Conservation (phyloP, 495 filamentous ascomycete genomes). For the Daldinia decipiens region DNA sequence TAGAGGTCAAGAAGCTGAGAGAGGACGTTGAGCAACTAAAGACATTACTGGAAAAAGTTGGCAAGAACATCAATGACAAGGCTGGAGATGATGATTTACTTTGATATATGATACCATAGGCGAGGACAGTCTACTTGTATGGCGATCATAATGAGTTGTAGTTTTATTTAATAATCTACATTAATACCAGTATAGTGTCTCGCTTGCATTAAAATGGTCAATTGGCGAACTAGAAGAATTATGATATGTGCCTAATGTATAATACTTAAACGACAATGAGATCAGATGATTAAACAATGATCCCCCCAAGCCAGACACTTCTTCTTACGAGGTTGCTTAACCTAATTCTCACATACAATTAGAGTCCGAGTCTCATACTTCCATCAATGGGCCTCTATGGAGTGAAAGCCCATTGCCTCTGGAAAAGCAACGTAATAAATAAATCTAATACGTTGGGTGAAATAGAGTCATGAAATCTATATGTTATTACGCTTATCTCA, state of each 20-base stretch:
- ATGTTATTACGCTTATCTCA: too few relatives aligned
- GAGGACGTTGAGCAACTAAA: conserved; percentile 76
- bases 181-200: not conserved
- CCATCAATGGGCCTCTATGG: too few relatives aligned
- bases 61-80: conserved; percentile 17
- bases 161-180: not conserved
- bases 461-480: too few relatives aligned
- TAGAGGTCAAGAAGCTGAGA: conserved; percentile 74
- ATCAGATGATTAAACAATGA: not conserved
- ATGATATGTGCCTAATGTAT: not conserved
- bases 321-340: not conserved
- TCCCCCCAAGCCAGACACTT: too few relatives aligned
- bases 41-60: conserved; percentile 31
- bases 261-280: not conserved
- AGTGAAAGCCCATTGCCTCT: too few relatives aligned
- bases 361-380: too few relatives aligned
- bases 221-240: not conserved
- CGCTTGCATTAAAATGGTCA: not conserved
- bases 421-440: too few relatives aligned
- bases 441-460: too few relatives aligned
- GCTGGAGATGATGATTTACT: conserved; percentile 26
- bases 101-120: not conserved
- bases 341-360: too few relatives aligned
- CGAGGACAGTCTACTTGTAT: too few relatives aligned
- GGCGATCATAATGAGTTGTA: not conserved